Conservation (phyloP, 108 stramenopile species). For the Skeletonema menzelii region DNA sequence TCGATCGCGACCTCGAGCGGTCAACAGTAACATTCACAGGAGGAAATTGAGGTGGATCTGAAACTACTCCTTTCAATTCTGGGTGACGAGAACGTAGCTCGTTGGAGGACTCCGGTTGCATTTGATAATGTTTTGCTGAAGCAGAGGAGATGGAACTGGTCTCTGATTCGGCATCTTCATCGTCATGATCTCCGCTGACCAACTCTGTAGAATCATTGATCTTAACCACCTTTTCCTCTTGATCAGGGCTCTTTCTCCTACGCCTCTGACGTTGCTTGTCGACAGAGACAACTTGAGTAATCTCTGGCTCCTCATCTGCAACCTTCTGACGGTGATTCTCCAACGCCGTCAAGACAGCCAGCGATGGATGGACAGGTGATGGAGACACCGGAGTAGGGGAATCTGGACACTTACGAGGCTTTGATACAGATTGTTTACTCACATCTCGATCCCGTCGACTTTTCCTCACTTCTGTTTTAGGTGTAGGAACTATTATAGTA, state of each 20-base stretch:
- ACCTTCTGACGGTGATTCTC: background rate
- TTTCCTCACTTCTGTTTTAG: background rate
- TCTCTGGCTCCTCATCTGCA: background rate
- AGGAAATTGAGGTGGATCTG: background rate
- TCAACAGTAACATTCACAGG: conserved; percentile 3
- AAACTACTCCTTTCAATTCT: background rate
- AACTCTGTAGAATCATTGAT: conserved; percentile 6
- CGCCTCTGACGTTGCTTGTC: background rate
- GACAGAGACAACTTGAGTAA: background rate
- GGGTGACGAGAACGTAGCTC: conserved; percentile 1
- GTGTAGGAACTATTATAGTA: background rate
- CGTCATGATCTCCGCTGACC: background rate
- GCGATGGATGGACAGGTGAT: background rate
- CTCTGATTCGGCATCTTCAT: conserved; percentile 4
- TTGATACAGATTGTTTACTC: background rate
- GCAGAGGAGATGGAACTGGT: conserved; percentile 33
- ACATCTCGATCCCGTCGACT: background rate
- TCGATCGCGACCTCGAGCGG: background rate
- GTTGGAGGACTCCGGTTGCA: conserved; percentile 10
- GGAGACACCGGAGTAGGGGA: background rate
- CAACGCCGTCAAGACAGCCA: conserved; percentile 1
- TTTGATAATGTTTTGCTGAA: conserved; percentile 16
- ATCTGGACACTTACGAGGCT: background rate
- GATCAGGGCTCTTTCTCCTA: background rate
- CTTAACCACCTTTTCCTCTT: background rate